Base-by-base conservation (phyloP, 345 rosid species). In the Arabidopsis suecica region DNA sequence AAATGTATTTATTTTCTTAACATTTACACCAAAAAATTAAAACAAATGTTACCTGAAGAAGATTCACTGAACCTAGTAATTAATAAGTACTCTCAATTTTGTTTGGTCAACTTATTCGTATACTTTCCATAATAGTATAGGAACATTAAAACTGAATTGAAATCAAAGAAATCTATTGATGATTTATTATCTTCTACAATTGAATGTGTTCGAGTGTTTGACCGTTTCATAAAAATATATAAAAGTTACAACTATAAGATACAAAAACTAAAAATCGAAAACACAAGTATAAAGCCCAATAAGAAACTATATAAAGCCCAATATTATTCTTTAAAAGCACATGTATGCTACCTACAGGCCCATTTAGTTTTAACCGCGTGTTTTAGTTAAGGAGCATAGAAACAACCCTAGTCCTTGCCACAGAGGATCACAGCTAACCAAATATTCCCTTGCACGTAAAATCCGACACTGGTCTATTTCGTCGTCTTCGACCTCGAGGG, bases 401-500 rank as follows among this genome's bases (percentile, higher is more conserved):
- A 64, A 23, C 45, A 49, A 6, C 33, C 28, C 37, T 60, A 72
- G 64, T 72, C 77, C 44, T 32, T 13, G 10, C 1, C 62, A 8
- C 74, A 72, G 64, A 51, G 7, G 42, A 77, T 77, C 1, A 40
- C 0, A 5, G 0, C 41, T 1, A 38, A 20, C 14, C 44, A 78
- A 72, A 59, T 66, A 78, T 78, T 66, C 73, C 77, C 30, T 60
- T 50, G 34, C 64, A 4, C 30, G 48, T 72, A 77, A 70, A 76
- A 59, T 65, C 50, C 34, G 44, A 78, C 74, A 66, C 45, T 66
- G 64, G 62, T 72, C 81, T 0, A 12, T 51, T 60, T n/a, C 58
- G 57, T 53, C 78, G 32, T 53, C 65, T 69, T 69, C 75, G 69
- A 61, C 51, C 50, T 72, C 78, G 81, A 77, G 77, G 77, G 81